phyloP scores from a whole-genome alignment of 2,329 filamentous ascomycete genomes.

The Eurotiales sp. region DNA sequence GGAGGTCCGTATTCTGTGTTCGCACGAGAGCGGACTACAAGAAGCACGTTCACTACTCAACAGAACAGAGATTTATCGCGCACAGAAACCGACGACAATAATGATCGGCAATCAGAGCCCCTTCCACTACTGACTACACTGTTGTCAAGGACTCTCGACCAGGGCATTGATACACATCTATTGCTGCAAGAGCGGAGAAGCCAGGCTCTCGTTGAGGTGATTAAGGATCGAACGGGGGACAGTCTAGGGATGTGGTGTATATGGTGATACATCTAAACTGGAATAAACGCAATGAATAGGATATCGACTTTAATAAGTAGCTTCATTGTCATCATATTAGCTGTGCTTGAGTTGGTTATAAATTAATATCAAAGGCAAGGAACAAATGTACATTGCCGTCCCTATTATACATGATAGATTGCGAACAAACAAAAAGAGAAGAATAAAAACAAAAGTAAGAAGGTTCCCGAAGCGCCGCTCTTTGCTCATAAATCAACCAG shows the following conservation, averaged over 20 bases:
- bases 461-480: too few relatives aligned
- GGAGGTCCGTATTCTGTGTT: constrained; percentile 13
- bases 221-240: constrained; percentile 37
- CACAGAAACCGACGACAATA: not conserved
- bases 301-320: too few relatives aligned
- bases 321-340: too few relatives aligned
- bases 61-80: not conserved
- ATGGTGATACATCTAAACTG: constrained; percentile 19
- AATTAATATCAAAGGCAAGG: too few relatives aligned
- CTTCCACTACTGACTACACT: constrained; percentile 26
- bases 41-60: not conserved
- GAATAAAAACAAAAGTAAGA: too few relatives aligned
- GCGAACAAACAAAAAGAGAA: too few relatives aligned
- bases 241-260: constrained; percentile 36
- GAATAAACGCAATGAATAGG: not conserved
- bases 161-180: constrained; percentile 38
- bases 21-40: not conserved
- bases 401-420: too few relatives aligned
- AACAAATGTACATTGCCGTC: too few relatives aligned
- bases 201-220: constrained; percentile 31
- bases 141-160: constrained; percentile 34
- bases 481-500: not conserved
- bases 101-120: not conserved
- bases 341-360: too few relatives aligned
- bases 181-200: constrained; percentile 29